These are phyloP conservation scores for Naganishia albida DNA, from an alignment of 1,284 basidiomycete species.

Conservation along the genomic window DNA sequence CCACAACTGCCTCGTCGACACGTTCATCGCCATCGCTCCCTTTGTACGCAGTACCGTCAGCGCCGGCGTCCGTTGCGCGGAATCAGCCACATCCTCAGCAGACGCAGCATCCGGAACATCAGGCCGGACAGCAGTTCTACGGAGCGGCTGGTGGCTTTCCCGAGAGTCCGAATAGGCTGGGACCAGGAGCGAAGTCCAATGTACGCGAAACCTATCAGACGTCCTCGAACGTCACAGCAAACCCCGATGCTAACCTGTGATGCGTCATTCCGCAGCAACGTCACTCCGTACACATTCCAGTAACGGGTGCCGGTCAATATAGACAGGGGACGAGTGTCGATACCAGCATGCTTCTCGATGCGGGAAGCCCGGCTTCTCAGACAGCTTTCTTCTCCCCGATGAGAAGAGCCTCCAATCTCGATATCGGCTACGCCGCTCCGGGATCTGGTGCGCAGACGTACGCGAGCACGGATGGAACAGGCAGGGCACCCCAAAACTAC, in stretches of 20 bases:
- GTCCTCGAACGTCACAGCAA: background rate
- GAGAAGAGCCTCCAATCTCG: slow-evolving; percentile 20
- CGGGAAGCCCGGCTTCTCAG: background rate
- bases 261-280: slow-evolving; percentile 22
- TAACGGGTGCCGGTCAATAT: background rate
- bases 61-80: background rate
- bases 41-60: slow-evolving; percentile 24
- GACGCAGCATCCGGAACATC: background rate
- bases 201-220: background rate
- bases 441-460: background rate
- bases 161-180: background rate
- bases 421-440: background rate
- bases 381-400: slow-evolving; percentile 22
- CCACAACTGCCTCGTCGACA: background rate
- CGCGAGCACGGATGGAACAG: background rate
- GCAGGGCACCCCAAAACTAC: slow-evolving; percentile 3
- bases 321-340: background rate
- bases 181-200: background rate
- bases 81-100: background rate
- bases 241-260: background rate
- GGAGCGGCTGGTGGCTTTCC: background rate
- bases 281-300: slow-evolving; percentile 15
- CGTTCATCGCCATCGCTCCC: slow-evolving; percentile 31
- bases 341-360: background rate
- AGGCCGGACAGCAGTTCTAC: background rate